Conservation (phyloP, 2,329 filamentous ascomycete genomes). For the Alternaria panax region DNA sequence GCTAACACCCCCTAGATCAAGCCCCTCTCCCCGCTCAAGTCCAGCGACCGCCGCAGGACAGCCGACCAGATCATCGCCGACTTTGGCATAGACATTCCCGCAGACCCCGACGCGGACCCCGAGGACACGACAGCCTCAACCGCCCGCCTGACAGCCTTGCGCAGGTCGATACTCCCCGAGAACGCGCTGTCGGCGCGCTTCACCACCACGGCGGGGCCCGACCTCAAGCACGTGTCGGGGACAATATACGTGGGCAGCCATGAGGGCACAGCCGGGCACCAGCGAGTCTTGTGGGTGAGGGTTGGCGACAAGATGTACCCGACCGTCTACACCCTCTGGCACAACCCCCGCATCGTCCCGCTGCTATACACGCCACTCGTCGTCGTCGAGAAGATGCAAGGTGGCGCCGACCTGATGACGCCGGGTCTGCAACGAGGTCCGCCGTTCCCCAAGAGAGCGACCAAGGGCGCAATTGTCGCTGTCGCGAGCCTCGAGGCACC, state of each 20-base stretch:
- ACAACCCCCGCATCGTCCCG: conserved; percentile 66
- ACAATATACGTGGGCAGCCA: conserved; percentile 70
- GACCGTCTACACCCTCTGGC: conserved; percentile 72
- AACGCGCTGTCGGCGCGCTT: conserved; percentile 69
- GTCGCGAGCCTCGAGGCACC: conserved; percentile 66
- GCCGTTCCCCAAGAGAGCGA: conserved; percentile 67
- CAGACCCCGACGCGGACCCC: conserved; percentile 41
- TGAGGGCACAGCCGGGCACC: conserved; percentile 59
- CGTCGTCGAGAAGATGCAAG: conserved; percentile 68
- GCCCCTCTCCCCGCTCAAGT: conserved; percentile 69
- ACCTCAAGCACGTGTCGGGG: conserved; percentile 67
- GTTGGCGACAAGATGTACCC: conserved; percentile 64
- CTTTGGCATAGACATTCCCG: conserved; percentile 61
- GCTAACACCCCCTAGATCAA: conserved; percentile 64
- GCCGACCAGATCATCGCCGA: conserved; percentile 72
- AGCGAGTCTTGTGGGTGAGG: conserved; percentile 70
- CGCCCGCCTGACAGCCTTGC: conserved; percentile 58
- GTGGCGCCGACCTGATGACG: conserved; percentile 73
- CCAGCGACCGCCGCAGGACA: conserved; percentile 71
- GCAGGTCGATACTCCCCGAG: conserved; percentile 69
- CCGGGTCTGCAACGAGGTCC: conserved; percentile 70
- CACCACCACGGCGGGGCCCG: conserved; percentile 69
- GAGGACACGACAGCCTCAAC: conserved; percentile 55
- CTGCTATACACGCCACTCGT: conserved; percentile 69
- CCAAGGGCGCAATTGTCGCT: conserved; percentile 67